Evolutionary conservation across 176 grass and related monocot species (phyloP).

Genomic region (Avena eriantha): DNA sequence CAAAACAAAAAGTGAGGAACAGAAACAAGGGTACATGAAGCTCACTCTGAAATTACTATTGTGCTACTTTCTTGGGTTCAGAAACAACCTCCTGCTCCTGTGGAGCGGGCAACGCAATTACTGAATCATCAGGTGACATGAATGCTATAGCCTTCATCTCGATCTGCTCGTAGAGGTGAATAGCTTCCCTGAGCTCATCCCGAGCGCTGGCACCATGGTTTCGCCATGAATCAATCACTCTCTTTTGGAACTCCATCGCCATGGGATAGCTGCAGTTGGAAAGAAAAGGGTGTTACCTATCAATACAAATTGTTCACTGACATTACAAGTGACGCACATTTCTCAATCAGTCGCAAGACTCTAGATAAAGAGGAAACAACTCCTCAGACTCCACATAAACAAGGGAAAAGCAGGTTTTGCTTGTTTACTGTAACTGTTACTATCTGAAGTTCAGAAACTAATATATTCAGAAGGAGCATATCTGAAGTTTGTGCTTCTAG

Average conservation of each 20-base stretch:
- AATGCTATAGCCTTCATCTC: slow-evolving; percentile 56
- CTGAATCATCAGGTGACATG: slow-evolving; percentile 46
- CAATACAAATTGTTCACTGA: neutral
- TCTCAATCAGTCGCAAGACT: neutral
- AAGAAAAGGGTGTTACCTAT: slow-evolving; percentile 29
- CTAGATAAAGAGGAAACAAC: neutral
- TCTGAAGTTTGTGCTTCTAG: neutral
- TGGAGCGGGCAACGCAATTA: slow-evolving; percentile 28
- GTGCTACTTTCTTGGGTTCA: slow-evolving; percentile 40
- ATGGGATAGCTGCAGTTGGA: slow-evolving; percentile 64
- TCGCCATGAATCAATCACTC: slow-evolving; percentile 76
- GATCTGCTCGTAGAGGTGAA: slow-evolving; percentile 67
- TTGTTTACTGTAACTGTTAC: neutral
- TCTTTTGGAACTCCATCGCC: slow-evolving; percentile 84
- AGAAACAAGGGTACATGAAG: slow-evolving; percentile 2
- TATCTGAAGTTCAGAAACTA: neutral
- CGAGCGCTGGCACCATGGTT: slow-evolving; percentile 69
- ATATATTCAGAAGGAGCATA: neutral
- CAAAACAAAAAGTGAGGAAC: neutral
- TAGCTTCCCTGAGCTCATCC: slow-evolving; percentile 80
- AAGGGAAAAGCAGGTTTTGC: neutral
- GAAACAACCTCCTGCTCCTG: slow-evolving; percentile 44
- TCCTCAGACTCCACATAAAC: neutral
- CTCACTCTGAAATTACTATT: slow-evolving; percentile 20
- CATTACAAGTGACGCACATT: neutral